A percentile compares a stretch with the other conserved stretches of the same genome.
Evolutionary conservation across 225 moss, liverwort and hornwort genomes (phyloP).

Genomic region (Straminergon stramineum): DNA sequence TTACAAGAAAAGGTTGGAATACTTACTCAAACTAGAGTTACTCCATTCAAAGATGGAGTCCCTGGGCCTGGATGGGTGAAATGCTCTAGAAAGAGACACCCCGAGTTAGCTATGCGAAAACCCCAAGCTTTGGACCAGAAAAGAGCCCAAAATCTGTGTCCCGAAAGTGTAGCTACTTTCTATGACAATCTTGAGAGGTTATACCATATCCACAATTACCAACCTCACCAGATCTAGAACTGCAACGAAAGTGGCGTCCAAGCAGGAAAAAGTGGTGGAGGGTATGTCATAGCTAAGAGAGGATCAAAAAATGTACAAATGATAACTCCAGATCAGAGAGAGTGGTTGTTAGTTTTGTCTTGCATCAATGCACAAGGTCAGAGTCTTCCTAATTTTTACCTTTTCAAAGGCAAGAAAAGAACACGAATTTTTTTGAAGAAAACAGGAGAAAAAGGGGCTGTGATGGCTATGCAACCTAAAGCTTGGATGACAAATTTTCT

Average conservation of each 20-base stretch:
- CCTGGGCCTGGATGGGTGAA: rapidly evolving
- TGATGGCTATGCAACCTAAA: no score
- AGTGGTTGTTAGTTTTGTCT: not conserved
- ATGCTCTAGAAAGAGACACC: not conserved
- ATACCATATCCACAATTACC: no score
- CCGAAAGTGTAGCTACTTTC: not conserved
- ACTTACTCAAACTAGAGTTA: not conserved
- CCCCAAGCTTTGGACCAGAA: not conserved
- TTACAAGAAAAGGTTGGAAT: not conserved
- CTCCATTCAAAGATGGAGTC: not conserved
- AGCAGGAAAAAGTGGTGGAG: no score
- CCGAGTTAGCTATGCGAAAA: not conserved
- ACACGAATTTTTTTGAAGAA: no score
- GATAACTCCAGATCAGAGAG: not conserved
- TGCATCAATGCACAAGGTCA: not conserved
- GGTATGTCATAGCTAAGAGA: not conserved
- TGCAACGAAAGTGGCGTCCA: not conserved
- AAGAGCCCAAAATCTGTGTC: rapidly evolving
- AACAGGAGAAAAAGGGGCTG: not conserved
- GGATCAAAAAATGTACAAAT: no score
- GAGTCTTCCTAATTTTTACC: not conserved
- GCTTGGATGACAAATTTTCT: no score
- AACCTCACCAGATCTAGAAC: not conserved
- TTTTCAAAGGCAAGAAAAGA: not conserved
- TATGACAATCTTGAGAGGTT: not conserved